These are phyloP conservation scores for Trametes versicolor DNA, from an alignment of 1,284 basidiomycete genomes.

Conservation along the genomic window DNA sequence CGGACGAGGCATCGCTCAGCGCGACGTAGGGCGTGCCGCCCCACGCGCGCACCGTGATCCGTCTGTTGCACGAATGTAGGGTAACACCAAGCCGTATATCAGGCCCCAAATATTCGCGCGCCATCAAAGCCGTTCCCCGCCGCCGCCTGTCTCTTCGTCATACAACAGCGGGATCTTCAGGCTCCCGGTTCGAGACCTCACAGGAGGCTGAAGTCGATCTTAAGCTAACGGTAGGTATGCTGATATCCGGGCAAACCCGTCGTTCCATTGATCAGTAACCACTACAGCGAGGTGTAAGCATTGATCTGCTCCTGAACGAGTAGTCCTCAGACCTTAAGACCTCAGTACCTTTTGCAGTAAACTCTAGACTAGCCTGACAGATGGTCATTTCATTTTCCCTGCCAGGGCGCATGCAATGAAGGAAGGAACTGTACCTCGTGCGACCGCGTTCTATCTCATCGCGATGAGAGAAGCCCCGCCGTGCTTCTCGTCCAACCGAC, in stretches of 20 bases:
- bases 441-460: neutral
- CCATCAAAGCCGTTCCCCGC: constrained; percentile 16
- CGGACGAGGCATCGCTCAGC: neutral
- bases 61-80: constrained; percentile 15
- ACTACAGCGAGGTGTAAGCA: no score
- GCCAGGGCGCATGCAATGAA: neutral
- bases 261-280: neutral
- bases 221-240: neutral
- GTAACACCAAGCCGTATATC: constrained; percentile 8
- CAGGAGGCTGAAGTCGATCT: neutral
- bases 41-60: constrained; percentile 12
- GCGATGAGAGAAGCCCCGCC: no score
- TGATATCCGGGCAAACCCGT: neutral
- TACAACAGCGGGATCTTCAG: constrained; percentile 9
- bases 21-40: constrained; percentile 6
- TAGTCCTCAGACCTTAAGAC: no score
- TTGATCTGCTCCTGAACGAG: no score
- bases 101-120: neutral
- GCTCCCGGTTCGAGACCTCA: neutral
- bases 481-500: no score
- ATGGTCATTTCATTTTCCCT: neutral
- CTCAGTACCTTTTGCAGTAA: no score
- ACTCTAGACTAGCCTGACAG: neutral
- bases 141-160: constrained; percentile 3
- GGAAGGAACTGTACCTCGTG: neutral